Conservation (phyloP, 495 filamentous ascomycete species). For the Annulohypoxylon moriforme region DNA sequence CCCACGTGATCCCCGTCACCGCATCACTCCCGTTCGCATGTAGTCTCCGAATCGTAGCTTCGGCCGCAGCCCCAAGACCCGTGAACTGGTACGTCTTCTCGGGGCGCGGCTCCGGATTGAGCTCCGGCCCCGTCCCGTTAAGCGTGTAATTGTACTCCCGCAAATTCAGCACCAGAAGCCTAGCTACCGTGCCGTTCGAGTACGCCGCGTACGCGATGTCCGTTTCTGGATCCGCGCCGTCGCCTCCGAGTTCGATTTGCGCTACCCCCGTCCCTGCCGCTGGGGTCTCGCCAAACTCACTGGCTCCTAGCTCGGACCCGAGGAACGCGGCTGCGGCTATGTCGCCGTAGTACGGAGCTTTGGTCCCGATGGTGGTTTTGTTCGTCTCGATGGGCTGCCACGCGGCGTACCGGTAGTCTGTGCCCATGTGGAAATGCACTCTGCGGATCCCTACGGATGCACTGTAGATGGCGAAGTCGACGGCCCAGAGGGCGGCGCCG, state of each 20-base stretch:
- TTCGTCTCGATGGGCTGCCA: conserved; percentile 71
- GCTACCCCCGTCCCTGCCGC: conserved; percentile 44
- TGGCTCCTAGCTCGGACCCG: conserved; percentile 29
- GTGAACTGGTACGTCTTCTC: conserved; percentile 59
- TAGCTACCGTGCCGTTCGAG: conserved; percentile 52
- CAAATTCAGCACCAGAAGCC: conserved; percentile 70
- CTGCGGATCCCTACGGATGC: conserved; percentile 68
- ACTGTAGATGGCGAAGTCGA: conserved; percentile 72
- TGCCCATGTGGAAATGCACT: conserved; percentile 75
- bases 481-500: conserved; percentile 75
- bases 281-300: background rate
- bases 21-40: conserved; percentile 73
- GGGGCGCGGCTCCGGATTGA: conserved; percentile 47
- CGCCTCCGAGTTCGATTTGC: conserved; percentile 59
- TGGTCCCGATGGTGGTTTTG: conserved; percentile 67
- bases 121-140: conserved; percentile 51
- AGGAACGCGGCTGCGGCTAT: conserved; percentile 69
- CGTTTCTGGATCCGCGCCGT: conserved; percentile 2
- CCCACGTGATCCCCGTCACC: conserved; percentile 69
- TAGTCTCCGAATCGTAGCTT: conserved; percentile 59
- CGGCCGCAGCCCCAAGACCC: background rate
- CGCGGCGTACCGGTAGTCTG: conserved; percentile 64
- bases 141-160: conserved; percentile 68
- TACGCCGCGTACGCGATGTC: conserved; percentile 68
- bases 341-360: conserved; percentile 75